These are phyloP conservation scores for Cenchrus americanus DNA, from an alignment of 176 grass and related monocot species.

Conservation along the genomic window DNA sequence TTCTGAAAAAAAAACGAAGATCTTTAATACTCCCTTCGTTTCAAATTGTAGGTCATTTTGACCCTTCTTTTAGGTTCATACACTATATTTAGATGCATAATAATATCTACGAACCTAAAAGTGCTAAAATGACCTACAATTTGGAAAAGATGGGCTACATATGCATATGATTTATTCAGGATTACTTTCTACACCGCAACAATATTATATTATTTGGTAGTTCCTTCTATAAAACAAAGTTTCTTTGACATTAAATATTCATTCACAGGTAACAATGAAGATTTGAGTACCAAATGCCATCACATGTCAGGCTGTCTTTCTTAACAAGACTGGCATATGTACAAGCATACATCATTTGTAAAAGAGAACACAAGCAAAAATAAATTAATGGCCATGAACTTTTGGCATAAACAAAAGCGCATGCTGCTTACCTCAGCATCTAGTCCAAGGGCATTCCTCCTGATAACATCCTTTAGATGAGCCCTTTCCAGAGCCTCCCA, in stretches of 20 bases:
- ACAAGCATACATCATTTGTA: background rate
- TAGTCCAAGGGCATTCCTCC: constrained; percentile 85
- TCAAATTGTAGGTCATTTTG: too few relatives aligned
- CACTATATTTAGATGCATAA: too few relatives aligned
- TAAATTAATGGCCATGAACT: background rate
- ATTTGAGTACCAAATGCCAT: constrained; percentile 7
- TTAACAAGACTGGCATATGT: constrained; percentile 2
- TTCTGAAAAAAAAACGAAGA: constrained; percentile 8
- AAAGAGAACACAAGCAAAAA: constrained; percentile 7
- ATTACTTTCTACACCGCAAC: background rate
- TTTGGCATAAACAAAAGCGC: constrained; percentile 26
- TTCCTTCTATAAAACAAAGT: constrained; percentile 11
- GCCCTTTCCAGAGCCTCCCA: constrained; percentile 98
- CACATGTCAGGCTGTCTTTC: background rate
- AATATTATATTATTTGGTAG: constrained; percentile 27
- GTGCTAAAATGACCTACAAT: too few relatives aligned
- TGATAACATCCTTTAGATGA: constrained; percentile 94
- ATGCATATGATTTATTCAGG: constrained; percentile 8
- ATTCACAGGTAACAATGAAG: background rate
- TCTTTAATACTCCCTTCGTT: background rate
- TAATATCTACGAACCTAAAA: too few relatives aligned
- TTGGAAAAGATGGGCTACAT: background rate
- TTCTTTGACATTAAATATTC: background rate
- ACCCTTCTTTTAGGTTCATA: too few relatives aligned
- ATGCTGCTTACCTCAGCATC: constrained; percentile 80